Conservation (phyloP, 768 basidiomycete genomes). For the Kondoa subrosea region DNA sequence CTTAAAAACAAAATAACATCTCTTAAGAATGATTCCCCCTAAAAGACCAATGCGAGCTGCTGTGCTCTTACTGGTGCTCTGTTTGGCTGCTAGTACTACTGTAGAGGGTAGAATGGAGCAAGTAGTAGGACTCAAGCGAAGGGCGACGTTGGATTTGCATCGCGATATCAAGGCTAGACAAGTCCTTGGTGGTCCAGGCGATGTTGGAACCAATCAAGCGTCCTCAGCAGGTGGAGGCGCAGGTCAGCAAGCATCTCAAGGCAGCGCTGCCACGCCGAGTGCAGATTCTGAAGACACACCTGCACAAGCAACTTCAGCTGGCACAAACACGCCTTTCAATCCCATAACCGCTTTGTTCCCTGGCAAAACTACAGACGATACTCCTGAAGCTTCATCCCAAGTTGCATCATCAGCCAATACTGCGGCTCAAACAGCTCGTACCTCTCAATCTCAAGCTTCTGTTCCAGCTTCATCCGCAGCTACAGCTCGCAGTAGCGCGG, state of each 20-base stretch:
- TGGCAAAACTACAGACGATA: too few relatives aligned
- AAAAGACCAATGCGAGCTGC: neutral
- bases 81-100: neutral
- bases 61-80: neutral
- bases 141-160: neutral
- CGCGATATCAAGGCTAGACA: neutral
- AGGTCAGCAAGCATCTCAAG: neutral
- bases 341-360: too few relatives aligned
- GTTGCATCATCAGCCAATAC: neutral
- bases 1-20: neutral
- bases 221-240: too few relatives aligned
- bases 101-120: neutral
- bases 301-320: too few relatives aligned
- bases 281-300: too few relatives aligned
- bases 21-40: neutral
- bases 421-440: neutral
- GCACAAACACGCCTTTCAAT: too few relatives aligned
- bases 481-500: too few relatives aligned
- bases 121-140: neutral
- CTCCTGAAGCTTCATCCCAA: too few relatives aligned
- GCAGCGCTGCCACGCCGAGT: neutral
- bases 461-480: neutral
- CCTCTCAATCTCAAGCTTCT: neutral
- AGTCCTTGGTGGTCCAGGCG: neutral
- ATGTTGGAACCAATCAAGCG: neutral